A percentile compares a stretch with the other conserved stretches of the same genome.
Conservation (phyloP, 305 asterid species). For the Fraxinus baroniana region DNA sequence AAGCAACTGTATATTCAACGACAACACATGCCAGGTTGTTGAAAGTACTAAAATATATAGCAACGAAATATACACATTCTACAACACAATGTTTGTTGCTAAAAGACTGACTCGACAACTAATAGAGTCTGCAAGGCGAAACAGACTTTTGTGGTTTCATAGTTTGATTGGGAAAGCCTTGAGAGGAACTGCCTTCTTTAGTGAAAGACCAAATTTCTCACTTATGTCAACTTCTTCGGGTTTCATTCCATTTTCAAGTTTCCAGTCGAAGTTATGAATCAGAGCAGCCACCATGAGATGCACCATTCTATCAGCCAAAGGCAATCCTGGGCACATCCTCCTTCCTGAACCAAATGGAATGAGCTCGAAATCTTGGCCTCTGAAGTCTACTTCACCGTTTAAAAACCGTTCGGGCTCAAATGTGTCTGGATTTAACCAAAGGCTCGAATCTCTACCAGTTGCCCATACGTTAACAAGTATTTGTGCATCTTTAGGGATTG, state of each 20-base stretch:
- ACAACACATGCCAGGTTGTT: not conserved
- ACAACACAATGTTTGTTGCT: not conserved
- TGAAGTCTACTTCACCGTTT: not conserved
- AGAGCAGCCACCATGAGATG: not conserved
- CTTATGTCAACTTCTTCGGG: conserved; percentile 5
- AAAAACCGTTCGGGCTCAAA: conserved; percentile 13
- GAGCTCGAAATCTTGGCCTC: conserved; percentile 10
- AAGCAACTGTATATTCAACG: not conserved
- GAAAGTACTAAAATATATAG: not conserved
- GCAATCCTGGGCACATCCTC: conserved; percentile 24
- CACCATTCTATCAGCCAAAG: conserved; percentile 1
- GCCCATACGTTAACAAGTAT: not conserved
- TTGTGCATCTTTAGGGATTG: conserved; percentile 1
- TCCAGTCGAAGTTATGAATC: conserved; percentile 10
- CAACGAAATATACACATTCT: not conserved
- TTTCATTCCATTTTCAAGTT: not conserved
- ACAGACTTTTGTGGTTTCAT: not conserved
- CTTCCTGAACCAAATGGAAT: conserved; percentile 21
- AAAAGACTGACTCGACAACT: not conserved
- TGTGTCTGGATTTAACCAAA: not conserved
- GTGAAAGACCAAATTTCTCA: not conserved
- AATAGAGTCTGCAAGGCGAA: not conserved
- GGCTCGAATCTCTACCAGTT: not conserved
- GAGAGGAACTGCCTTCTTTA: not conserved
- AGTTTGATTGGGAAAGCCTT: conserved; percentile 1